Conservation (phyloP, 2,329 filamentous ascomycete species). For the Ilyonectria sp. region DNA sequence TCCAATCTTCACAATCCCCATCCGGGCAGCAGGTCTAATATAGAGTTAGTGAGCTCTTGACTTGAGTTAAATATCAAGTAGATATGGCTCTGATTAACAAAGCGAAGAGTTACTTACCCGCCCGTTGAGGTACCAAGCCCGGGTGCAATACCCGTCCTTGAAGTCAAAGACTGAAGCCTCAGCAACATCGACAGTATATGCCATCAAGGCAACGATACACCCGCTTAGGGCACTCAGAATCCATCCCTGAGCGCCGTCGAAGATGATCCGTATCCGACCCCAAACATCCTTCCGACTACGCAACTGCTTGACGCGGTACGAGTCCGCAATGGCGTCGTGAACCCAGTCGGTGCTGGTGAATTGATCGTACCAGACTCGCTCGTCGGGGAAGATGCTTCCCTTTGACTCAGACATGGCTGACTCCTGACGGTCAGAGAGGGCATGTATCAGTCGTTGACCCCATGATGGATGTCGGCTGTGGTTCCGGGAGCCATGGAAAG, state of each 20-base stretch:
- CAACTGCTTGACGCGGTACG: conserved; percentile 88
- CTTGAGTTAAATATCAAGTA: background rate
- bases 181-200: conserved; percentile 90
- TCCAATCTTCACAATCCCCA: conserved; percentile 71
- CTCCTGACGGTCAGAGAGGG: conserved; percentile 71
- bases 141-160: conserved; percentile 88
- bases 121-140: conserved; percentile 80
- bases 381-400: conserved; percentile 79
- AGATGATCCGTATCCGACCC: conserved; percentile 82
- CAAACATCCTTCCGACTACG: conserved; percentile 86
- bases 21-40: conserved; percentile 68
- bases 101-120: conserved; percentile 62
- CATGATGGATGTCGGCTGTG: conserved; percentile 73
- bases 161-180: conserved; percentile 90
- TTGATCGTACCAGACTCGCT: conserved; percentile 98
- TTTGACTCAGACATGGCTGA: conserved; percentile 74
- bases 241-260: conserved; percentile 95
- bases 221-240: conserved; percentile 92
- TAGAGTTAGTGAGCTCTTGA: conserved; percentile 25
- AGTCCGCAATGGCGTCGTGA: conserved; percentile 95
- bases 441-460: conserved; percentile 73
- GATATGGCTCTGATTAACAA: background rate
- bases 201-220: conserved; percentile 85
- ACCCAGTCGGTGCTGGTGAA: conserved; percentile 99
- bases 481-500: conserved; percentile 59